A percentile compares a stretch with the other conserved stretches of the same genome.
These are phyloP conservation scores for Styphnolobium japonicum DNA, from an alignment of 306 rosid genomes.

Conservation along the genomic window DNA sequence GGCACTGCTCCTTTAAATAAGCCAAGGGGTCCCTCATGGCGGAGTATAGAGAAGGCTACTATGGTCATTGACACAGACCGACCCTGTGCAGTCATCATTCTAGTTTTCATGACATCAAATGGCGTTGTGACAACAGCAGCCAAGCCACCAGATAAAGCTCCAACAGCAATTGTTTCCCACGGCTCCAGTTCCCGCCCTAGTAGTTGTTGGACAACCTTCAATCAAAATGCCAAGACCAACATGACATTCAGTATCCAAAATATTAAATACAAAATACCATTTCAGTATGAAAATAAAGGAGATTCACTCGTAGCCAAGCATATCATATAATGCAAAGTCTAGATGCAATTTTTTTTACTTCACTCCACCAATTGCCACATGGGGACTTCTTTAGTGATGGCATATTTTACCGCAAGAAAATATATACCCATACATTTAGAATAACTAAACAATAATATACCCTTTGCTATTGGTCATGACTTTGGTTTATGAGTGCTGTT, in stretches of 20 bases:
- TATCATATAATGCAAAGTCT: neutral
- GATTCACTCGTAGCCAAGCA: neutral
- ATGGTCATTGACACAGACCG: constrained; percentile 75
- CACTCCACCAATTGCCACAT: too few species aligned
- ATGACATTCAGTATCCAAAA: neutral
- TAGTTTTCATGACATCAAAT: constrained; percentile 96
- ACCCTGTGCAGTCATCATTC: constrained; percentile 98
- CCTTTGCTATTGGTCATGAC: too few species aligned
- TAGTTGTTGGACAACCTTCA: constrained; percentile 66
- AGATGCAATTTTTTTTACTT: too few species aligned
- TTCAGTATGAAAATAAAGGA: neutral
- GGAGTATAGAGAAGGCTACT: constrained; percentile 72
- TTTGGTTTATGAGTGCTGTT: too few species aligned
- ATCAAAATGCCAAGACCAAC: constrained; percentile 13
- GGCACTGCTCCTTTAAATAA: constrained; percentile 94
- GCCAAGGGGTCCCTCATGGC: constrained; percentile 88
- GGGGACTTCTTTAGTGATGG: too few species aligned
- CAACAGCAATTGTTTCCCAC: constrained; percentile 93
- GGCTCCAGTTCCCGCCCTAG: constrained; percentile 85
- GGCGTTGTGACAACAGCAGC: constrained; percentile 96
- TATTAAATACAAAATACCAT: neutral
- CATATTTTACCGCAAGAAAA: too few species aligned
- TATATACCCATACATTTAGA: too few species aligned
- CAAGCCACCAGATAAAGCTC: constrained; percentile 96
- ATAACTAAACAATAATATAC: neutral